These are phyloP conservation scores for Paecilomyces niveus DNA, from an alignment of 2,329 filamentous ascomycete genomes.

Conservation along the genomic window DNA sequence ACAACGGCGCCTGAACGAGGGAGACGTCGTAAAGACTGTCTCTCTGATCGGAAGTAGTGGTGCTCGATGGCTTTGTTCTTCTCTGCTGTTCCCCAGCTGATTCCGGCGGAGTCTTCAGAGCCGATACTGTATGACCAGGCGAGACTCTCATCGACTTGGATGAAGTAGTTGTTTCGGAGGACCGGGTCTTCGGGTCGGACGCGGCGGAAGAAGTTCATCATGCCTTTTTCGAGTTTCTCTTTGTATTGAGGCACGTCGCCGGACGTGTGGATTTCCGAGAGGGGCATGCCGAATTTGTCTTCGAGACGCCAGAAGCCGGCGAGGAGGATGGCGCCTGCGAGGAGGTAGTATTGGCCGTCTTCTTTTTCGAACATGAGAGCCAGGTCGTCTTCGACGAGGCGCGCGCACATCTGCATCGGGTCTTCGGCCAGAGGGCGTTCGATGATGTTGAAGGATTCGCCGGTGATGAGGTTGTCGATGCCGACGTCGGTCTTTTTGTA, in stretches of 20 bases:
- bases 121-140: conserved; percentile 74
- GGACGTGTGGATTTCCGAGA: conserved; percentile 72
- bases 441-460: conserved; percentile 63
- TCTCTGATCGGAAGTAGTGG: conserved; percentile 70
- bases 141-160: conserved; percentile 73
- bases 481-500: conserved; percentile 58
- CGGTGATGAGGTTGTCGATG: conserved; percentile 63
- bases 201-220: conserved; percentile 73
- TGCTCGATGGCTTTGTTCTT: conserved; percentile 65
- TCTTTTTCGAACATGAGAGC: conserved; percentile 72
- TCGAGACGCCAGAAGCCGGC: conserved; percentile 76
- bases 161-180: conserved; percentile 74
- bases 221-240: conserved; percentile 66
- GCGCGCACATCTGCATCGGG: conserved; percentile 67
- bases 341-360: conserved; percentile 74
- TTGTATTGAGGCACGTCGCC: conserved; percentile 68
- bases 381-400: conserved; percentile 73
- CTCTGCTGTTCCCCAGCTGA: conserved; percentile 69
- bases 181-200: conserved; percentile 61
- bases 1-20: conserved; percentile 53
- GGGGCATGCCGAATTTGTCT: conserved; percentile 73
- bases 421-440: conserved; percentile 62
- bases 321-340: conserved; percentile 68
- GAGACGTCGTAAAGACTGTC: conserved; percentile 61
- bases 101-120: conserved; percentile 55